Evolutionary conservation across 2,329 filamentous ascomycete genomes (phyloP).

Genomic region (Ophiostoma fasciatum): DNA sequence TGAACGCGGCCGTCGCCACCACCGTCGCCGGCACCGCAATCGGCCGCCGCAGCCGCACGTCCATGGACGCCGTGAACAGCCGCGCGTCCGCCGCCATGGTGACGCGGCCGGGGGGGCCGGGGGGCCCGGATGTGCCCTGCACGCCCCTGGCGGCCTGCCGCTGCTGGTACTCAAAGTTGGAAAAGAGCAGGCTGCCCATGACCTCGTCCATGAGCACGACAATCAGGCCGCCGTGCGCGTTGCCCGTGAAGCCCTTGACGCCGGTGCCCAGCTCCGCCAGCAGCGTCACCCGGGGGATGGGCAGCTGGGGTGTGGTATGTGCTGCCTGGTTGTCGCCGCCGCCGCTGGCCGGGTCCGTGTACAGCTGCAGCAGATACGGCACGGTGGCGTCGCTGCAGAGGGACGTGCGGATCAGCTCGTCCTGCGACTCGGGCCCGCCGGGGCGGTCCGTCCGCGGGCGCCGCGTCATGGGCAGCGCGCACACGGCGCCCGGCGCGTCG

Average conservation of each 20-base stretch:
- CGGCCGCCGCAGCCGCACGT: constrained; percentile 6
- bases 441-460: background rate
- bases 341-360: constrained; percentile 7
- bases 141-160: background rate
- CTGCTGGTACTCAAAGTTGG: constrained; percentile 12
- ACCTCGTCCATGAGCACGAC: constrained; percentile 16
- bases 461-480: background rate
- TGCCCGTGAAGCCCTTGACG: constrained; percentile 15
- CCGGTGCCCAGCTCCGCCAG: constrained; percentile 14
- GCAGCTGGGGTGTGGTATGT: constrained; percentile 2
- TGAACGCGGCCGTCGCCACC: constrained; percentile 1
- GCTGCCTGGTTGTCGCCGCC: too few relatives aligned
- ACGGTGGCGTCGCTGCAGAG: constrained; percentile 10
- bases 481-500: constrained; percentile 1
- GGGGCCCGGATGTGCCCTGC: background rate
- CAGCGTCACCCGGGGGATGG: constrained; percentile 10
- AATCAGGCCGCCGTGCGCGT: constrained; percentile 15
- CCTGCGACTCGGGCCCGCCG: constrained; percentile 4
- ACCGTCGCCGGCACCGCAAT: constrained; percentile 4
- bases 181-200: constrained; percentile 15
- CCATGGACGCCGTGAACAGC: constrained; percentile 8
- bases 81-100: constrained; percentile 1
- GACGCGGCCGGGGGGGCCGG: background rate
- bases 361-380: constrained; percentile 14
- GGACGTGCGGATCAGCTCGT: constrained; percentile 4